Evolutionary conservation across 805 yeast genomes (phyloP).

Genomic region (Maudiozyma pseudohumilis): DNA sequence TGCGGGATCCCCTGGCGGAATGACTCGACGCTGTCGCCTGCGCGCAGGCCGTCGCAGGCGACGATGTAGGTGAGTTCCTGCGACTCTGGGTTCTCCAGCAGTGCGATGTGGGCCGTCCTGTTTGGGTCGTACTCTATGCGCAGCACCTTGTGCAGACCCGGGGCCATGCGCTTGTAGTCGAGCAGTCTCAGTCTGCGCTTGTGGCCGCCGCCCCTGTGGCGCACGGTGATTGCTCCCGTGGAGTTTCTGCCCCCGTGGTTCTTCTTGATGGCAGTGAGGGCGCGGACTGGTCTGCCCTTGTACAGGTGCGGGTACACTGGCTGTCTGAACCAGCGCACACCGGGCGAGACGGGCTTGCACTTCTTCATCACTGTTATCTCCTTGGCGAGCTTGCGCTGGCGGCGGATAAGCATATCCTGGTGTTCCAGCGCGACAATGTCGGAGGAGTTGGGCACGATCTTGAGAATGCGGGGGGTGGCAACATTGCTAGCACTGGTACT

Average conservation of each 20-base stretch:
- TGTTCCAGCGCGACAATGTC: constrained; percentile 65
- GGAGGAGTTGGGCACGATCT: constrained; percentile 34
- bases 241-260: constrained; percentile 82
- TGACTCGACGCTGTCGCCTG: constrained; percentile 84
- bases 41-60: constrained; percentile 87
- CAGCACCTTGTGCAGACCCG: constrained; percentile 70
- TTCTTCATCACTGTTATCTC: constrained; percentile 63
- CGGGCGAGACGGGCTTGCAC: constrained; percentile 76
- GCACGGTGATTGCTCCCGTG: constrained; percentile 77
- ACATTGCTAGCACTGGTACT: no score
- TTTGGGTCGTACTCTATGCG: constrained; percentile 95
- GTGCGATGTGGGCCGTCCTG: constrained; percentile 87
- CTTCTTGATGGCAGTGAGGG: constrained; percentile 63
- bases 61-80: constrained; percentile 66
- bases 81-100: constrained; percentile 55
- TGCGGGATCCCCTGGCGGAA: constrained; percentile 83
- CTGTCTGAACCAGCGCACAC: constrained; percentile 76
- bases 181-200: constrained; percentile 77
- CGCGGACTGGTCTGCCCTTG: constrained; percentile 72
- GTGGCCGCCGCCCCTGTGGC: constrained; percentile 97
- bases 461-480: constrained; percentile 21
- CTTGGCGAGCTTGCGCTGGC: constrained; percentile 65
- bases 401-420: constrained; percentile 61
- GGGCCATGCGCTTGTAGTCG: constrained; percentile 56
- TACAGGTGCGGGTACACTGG: constrained; percentile 82